These are phyloP conservation scores for Globisporangium carolinianum DNA, from an alignment of 352 stramenopile species.

Conservation along the genomic window DNA sequence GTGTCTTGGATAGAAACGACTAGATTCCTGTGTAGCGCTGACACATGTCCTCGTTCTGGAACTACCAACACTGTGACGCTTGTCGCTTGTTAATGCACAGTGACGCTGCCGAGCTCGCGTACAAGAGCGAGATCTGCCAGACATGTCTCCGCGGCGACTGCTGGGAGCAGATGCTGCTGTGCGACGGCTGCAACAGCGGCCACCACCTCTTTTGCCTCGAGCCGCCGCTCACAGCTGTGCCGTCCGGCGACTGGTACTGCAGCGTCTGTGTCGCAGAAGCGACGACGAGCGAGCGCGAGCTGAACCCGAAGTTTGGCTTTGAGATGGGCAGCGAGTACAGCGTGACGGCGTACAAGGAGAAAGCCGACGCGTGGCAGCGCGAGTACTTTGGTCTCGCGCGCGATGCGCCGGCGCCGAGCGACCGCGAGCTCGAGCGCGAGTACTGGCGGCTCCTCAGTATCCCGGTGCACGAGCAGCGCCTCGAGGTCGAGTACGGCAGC, in stretches of 20 bases:
- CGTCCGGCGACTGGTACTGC: constrained; percentile 78
- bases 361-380: constrained; percentile 75
- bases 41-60: too few relatives aligned
- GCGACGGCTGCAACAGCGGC: constrained; percentile 74
- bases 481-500: constrained; percentile 90
- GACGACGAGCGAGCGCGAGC: constrained; percentile 25
- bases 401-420: constrained; percentile 26
- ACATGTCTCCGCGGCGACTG: constrained; percentile 79
- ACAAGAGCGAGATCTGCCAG: constrained; percentile 79
- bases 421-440: constrained; percentile 74
- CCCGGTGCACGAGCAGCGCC: constrained; percentile 62
- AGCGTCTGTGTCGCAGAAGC: constrained; percentile 57
- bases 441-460: constrained; percentile 87
- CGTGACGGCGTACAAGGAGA: constrained; percentile 76
- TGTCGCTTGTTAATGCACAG: constrained; percentile 12
- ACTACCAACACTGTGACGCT: too few relatives aligned
- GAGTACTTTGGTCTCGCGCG: constrained; percentile 58
- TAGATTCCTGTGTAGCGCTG: too few relatives aligned
- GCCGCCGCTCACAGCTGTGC: constrained; percentile 42
- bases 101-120: constrained; percentile 58
- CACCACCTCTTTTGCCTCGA: constrained; percentile 80
- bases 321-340: constrained; percentile 79
- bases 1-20: too few relatives aligned
- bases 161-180: constrained; percentile 73
- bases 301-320: constrained; percentile 73